phyloP scores from a whole-genome alignment of 306 rosid genomes.

The Medicago ruthenica region DNA sequence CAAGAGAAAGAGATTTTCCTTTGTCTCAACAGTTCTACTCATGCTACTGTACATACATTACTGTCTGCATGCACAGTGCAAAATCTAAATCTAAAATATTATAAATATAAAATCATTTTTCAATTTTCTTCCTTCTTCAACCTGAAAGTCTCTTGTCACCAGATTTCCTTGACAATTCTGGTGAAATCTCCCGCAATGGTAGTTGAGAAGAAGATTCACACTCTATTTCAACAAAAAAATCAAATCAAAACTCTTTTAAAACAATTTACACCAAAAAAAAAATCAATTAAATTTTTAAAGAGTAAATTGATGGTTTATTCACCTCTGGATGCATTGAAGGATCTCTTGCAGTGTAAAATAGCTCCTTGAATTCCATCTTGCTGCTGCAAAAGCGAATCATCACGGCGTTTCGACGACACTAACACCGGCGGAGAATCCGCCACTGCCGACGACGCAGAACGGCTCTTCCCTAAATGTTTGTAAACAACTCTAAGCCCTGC shows the following conservation, averaged over 20 bases:
- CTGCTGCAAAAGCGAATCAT: conserved; percentile 90
- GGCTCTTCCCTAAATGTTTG: conserved; percentile 94
- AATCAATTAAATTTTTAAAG: not conserved
- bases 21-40: conserved; percentile 15
- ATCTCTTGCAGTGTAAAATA: conserved; percentile 92
- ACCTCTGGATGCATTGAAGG: conserved; percentile 90
- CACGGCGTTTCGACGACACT: conserved; percentile 63
- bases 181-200: conserved; percentile 55
- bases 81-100: conserved; percentile 20
- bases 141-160: conserved; percentile 42
- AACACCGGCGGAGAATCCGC: conserved; percentile 65
- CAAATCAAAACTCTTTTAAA: not conserved
- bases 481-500: conserved; percentile 81
- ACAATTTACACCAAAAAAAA: not conserved
- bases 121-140: not conserved
- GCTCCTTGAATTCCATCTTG: conserved; percentile 98
- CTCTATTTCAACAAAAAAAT: conserved; percentile 48
- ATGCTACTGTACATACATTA: conserved; percentile 30
- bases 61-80: conserved; percentile 17
- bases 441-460: conserved; percentile 89
- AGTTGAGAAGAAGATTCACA: conserved; percentile 60
- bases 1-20: conserved; percentile 35
- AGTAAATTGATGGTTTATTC: not conserved
- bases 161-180: conserved; percentile 51
- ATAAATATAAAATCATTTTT: not conserved